These are phyloP conservation scores for Pyricularia sp. DNA, from an alignment of 2,329 filamentous ascomycete species.

Conservation along the genomic window DNA sequence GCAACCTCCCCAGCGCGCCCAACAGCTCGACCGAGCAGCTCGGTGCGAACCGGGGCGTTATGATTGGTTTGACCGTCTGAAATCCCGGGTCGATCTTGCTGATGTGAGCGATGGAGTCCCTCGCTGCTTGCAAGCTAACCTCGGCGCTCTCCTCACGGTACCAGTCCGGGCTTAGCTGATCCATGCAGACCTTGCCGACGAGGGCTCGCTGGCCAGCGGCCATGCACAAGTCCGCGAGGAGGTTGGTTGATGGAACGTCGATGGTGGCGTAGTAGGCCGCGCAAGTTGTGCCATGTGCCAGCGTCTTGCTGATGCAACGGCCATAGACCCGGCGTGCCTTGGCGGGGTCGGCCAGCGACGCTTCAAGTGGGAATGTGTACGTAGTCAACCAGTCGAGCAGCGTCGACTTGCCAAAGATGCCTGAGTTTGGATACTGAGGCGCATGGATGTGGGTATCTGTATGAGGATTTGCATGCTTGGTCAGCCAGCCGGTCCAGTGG, in stretches of 20 bases:
- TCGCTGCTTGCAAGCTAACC: slow-evolving; percentile 41
- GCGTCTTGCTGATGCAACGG: slow-evolving; percentile 63
- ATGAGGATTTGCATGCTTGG: not conserved
- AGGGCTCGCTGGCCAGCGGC: slow-evolving; percentile 73
- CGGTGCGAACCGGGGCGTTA: slow-evolving; percentile 62
- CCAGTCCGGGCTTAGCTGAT: slow-evolving; percentile 57
- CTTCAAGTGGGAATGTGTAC: slow-evolving; percentile 91
- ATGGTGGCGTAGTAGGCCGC: slow-evolving; percentile 92
- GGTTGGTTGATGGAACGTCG: slow-evolving; percentile 76
- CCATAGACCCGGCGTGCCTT: slow-evolving; percentile 62
- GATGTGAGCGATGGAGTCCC: slow-evolving; percentile 52
- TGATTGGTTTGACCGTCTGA: slow-evolving; percentile 59
- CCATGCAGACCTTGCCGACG: slow-evolving; percentile 93
- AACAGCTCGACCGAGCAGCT: slow-evolving; percentile 50
- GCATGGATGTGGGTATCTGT: slow-evolving; percentile 95
- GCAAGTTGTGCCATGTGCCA: slow-evolving; percentile 84
- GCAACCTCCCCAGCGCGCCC: slow-evolving; percentile 48
- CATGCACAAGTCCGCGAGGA: slow-evolving; percentile 77
- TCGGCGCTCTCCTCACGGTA: slow-evolving; percentile 63
- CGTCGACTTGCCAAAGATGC: slow-evolving; percentile 86
- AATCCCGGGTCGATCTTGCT: slow-evolving; percentile 49
- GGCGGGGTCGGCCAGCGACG: slow-evolving; percentile 50
- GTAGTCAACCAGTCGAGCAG: slow-evolving; percentile 86
- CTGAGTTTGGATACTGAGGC: slow-evolving; percentile 84
- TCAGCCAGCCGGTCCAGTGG: not conserved